A percentile compares a stretch with the other conserved stretches of the same genome.
Evolutionary conservation across 179 eudicot genomes (phyloP).

Genomic region (Drosera spatulata): DNA sequence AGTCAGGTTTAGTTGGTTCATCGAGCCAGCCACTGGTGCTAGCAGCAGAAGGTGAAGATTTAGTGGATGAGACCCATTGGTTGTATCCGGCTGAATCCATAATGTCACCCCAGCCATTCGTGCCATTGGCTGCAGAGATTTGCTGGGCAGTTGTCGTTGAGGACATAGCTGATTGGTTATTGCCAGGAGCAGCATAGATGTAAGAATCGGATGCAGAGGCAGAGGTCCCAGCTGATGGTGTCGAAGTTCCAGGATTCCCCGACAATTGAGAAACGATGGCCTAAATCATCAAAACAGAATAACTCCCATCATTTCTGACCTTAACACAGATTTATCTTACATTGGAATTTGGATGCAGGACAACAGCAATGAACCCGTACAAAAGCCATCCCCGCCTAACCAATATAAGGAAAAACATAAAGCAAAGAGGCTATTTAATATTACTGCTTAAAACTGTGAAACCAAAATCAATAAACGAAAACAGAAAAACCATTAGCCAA

Average conservation of each 20-base stretch:
- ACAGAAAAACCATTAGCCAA: too few species aligned
- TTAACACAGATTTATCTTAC: too few species aligned
- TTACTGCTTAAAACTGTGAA: too few species aligned
- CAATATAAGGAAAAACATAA: too few species aligned
- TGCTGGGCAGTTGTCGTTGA: constrained; percentile 2
- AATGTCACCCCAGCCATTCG: constrained; percentile 19
- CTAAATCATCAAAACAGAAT: constrained; percentile 12
- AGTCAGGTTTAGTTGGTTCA: constrained; percentile 9
- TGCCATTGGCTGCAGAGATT: constrained; percentile 15
- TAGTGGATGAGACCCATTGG: constrained; percentile 15
- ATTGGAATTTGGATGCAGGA: too few species aligned
- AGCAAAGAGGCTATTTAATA: too few species aligned
- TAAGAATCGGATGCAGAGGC: constrained; percentile 20
- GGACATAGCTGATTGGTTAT: constrained; percentile 3
- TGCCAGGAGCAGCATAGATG: constrained; percentile 20
- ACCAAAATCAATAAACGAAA: too few species aligned
- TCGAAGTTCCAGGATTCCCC: constrained; percentile 8
- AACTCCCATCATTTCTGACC: too few species aligned
- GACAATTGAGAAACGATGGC: constrained; percentile 15
- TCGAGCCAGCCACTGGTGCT: constrained; percentile 26
- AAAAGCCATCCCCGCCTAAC: too few species aligned
- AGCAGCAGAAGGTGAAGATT: constrained; percentile 16
- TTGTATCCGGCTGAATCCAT: constrained; percentile 5
- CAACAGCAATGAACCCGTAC: too few species aligned
- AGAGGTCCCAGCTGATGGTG: constrained; percentile 10